Percentiles rank a stretch among this genome's conserved stretches.
Evolutionary conservation across 148 eudicot species (phyloP).

Genomic region (Heliamphora exappendiculata): DNA sequence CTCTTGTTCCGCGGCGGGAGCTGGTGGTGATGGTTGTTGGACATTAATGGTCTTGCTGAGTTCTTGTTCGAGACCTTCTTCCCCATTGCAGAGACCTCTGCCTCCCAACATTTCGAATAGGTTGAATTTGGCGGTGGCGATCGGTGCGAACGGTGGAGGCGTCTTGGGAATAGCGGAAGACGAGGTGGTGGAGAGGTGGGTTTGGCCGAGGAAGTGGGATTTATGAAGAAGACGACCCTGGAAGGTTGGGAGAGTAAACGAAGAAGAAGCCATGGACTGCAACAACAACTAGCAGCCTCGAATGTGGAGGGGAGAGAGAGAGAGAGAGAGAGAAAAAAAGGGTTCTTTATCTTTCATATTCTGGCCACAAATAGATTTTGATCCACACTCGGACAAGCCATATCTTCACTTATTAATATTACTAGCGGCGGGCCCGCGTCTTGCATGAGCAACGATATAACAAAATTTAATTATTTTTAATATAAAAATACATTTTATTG

Average conservation of each 20-base stretch:
- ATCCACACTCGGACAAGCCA: too few relatives aligned
- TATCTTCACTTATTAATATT: too few relatives aligned
- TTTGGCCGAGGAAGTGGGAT: conserved; percentile 57
- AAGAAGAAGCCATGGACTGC: conserved; percentile 43
- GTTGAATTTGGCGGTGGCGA: conserved; percentile 52
- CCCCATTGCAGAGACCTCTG: conserved; percentile 87
- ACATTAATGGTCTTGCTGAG: conserved; percentile 31
- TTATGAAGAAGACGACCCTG: conserved; percentile 31
- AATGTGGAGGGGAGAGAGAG: too few relatives aligned
- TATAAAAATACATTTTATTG: too few relatives aligned
- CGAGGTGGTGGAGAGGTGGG: conserved; percentile 24
- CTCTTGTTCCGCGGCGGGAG: conserved; percentile 9
- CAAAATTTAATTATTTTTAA: too few relatives aligned
- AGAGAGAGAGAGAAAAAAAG: too few relatives aligned
- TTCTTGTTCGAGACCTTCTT: conserved; percentile 58
- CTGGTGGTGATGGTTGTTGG: conserved; percentile 19
- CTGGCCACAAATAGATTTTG: too few relatives aligned
- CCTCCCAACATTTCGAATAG: conserved; percentile 69
- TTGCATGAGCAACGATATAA: too few relatives aligned
- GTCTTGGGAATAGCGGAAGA: conserved; percentile 11
- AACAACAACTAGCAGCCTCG: too few relatives aligned
- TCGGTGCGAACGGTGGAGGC: conserved; percentile 6
- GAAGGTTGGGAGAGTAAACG: conserved; percentile 40
- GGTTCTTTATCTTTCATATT: too few relatives aligned
- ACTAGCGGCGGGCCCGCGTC: too few relatives aligned